These are phyloP conservation scores for Xerocomellus amylosporus DNA, from an alignment of 768 basidiomycete genomes.

Conservation along the genomic window DNA sequence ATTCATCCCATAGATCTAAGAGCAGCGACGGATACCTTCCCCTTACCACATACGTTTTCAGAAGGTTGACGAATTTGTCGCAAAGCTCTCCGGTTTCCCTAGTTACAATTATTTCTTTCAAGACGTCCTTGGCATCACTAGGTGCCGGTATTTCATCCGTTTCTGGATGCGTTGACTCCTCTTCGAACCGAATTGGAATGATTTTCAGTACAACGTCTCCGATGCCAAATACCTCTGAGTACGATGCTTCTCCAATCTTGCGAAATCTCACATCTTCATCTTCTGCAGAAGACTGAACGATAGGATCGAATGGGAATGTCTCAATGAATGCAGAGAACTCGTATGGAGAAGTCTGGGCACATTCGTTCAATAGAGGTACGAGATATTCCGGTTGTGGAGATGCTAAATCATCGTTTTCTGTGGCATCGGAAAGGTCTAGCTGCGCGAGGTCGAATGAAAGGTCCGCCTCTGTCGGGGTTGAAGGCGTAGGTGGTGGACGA, in stretches of 20 bases:
- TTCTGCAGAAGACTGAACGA: constrained; percentile 42
- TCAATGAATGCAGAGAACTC: constrained; percentile 84
- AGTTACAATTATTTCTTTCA: constrained; percentile 79
- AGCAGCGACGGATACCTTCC: constrained; percentile 81
- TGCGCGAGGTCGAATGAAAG: constrained; percentile 33
- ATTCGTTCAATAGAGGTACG: constrained; percentile 64
- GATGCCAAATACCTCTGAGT: constrained; percentile 93
- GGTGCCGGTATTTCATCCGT: constrained; percentile 59
- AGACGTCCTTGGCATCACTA: constrained; percentile 69
- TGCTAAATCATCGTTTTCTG: constrained; percentile 45
- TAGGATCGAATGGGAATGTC: constrained; percentile 71
- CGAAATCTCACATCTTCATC: constrained; percentile 46
- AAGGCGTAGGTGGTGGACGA: constrained; percentile 51
- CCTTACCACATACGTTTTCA: constrained; percentile 82
- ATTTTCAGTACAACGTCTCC: constrained; percentile 89
- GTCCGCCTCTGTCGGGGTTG: constrained; percentile 53
- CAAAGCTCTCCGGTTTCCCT: constrained; percentile 73
- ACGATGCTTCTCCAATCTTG: constrained; percentile 96
- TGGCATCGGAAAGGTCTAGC: constrained; percentile 47
- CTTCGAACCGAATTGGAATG: constrained; percentile 68
- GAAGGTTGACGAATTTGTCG: constrained; percentile 73
- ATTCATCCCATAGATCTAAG: constrained; percentile 86
- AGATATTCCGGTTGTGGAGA: constrained; percentile 53
- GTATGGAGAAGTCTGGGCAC: constrained; percentile 62
- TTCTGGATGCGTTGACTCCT: constrained; percentile 21